Evolutionary conservation across 805 yeast genomes (phyloP).

Genomic region (Candida fluviatilis): DNA sequence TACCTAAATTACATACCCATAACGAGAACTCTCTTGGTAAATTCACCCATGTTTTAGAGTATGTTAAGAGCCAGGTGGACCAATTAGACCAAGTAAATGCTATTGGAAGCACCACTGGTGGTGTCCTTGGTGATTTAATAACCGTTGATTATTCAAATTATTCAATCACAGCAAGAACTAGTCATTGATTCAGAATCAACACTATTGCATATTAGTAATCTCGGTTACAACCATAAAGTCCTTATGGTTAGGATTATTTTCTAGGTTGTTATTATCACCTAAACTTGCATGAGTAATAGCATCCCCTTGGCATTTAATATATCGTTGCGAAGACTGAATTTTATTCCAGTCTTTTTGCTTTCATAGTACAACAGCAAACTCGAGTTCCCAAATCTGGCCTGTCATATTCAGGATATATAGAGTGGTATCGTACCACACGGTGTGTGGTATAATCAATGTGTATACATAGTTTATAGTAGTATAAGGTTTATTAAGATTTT

Average conservation of each 20-base stretch:
- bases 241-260: too few relatives aligned
- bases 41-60: conserved; percentile 42
- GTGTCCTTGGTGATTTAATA: conserved; percentile 32
- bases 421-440: too few relatives aligned
- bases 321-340: too few relatives aligned
- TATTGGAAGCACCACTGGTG: conserved; percentile 5
- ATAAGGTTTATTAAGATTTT: too few relatives aligned
- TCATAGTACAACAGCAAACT: too few relatives aligned
- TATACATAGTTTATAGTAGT: too few relatives aligned
- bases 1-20: conserved; percentile 41
- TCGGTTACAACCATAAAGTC: too few relatives aligned
- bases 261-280: background rate
- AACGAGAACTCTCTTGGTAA: conserved; percentile 40
- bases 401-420: too few relatives aligned
- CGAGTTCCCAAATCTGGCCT: too few relatives aligned
- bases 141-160: conserved; percentile 42
- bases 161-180: conserved; percentile 30
- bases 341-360: too few relatives aligned
- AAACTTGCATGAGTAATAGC: background rate
- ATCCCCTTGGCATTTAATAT: background rate
- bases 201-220: background rate
- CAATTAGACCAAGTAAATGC: conserved; percentile 23
- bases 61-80: conserved; percentile 36
- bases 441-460: too few relatives aligned
- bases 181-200: conserved; percentile 5